A percentile compares a stretch with the other conserved stretches of the same genome.
Conservation (phyloP, 306 rosid genomes). For the Pyrus communis region DNA sequence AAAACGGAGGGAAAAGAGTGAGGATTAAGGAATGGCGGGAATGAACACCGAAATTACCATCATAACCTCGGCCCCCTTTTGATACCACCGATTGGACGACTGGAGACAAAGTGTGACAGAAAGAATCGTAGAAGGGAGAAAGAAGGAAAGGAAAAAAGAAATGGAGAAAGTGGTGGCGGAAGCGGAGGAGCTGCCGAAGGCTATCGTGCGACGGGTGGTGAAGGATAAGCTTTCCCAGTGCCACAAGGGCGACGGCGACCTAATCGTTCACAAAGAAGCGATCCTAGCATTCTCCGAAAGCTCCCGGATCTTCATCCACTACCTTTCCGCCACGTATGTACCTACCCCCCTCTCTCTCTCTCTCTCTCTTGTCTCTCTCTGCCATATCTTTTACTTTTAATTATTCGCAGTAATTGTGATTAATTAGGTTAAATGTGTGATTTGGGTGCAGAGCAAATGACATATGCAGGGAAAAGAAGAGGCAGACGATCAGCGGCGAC, state of each 20-base stretch:
- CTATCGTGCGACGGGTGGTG: constrained; percentile 89
- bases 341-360: neutral
- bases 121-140: neutral
- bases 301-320: constrained; percentile 88
- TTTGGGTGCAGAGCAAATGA: constrained; percentile 69
- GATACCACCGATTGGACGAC: neutral
- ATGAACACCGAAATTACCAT: neutral
- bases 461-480: constrained; percentile 79
- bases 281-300: constrained; percentile 83
- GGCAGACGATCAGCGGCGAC: constrained; percentile 77
- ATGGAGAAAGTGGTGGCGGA: constrained; percentile 41
- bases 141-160: constrained; percentile 9
- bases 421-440: neutral
- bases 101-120: neutral
- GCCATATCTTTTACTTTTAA: neutral
- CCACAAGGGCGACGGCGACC: constrained; percentile 50
- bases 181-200: constrained; percentile 67
- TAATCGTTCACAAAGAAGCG: constrained; percentile 58
- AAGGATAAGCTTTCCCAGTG: constrained; percentile 75
- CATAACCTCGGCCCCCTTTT: neutral
- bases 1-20: neutral
- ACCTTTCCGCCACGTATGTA: constrained; percentile 76
- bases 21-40: neutral
- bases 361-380: neutral
- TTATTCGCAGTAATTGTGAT: neutral